These are phyloP conservation scores for Tephrocybe sp. DNA, from an alignment of 768 basidiomycete species.

Conservation along the genomic window DNA sequence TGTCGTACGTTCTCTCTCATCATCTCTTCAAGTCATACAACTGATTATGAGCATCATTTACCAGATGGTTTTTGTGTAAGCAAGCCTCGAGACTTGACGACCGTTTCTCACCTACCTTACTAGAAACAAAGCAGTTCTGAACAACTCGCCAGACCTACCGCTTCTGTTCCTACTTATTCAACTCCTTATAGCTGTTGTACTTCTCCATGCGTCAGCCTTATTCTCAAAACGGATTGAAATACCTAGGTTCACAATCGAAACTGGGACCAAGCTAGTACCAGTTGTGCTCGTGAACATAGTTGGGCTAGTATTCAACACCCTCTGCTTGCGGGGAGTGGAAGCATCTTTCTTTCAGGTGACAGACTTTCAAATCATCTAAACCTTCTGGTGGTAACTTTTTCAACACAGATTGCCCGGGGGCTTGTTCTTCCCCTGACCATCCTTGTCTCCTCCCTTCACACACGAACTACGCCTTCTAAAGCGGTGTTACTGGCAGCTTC, in stretches of 20 bases:
- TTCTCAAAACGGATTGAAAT: slow-evolving; percentile 52
- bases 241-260: slow-evolving; percentile 48
- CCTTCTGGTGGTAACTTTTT: slow-evolving; percentile 1
- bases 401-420: slow-evolving; percentile 74
- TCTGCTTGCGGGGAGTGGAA: slow-evolving; percentile 76
- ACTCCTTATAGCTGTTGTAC: slow-evolving; percentile 62
- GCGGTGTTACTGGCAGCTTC: slow-evolving; percentile 57
- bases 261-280: slow-evolving; percentile 57
- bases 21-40: background rate
- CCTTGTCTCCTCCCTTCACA: slow-evolving; percentile 60
- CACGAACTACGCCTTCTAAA: slow-evolving; percentile 48
- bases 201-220: slow-evolving; percentile 54
- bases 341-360: slow-evolving; percentile 77
- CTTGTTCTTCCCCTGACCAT: slow-evolving; percentile 84
- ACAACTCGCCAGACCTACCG: slow-evolving; percentile 61
- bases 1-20: slow-evolving; percentile 40
- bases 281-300: slow-evolving; percentile 69
- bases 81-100: background rate
- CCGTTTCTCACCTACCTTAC: slow-evolving; percentile 8
- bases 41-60: background rate
- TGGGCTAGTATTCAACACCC: slow-evolving; percentile 75
- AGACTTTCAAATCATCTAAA: background rate
- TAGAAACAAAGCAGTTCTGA: slow-evolving; percentile 78
- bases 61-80: slow-evolving; percentile 53
- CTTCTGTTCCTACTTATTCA: slow-evolving; percentile 67